These are phyloP conservation scores for Terana coerulea DNA, from an alignment of 768 basidiomycete species.

Conservation along the genomic window DNA sequence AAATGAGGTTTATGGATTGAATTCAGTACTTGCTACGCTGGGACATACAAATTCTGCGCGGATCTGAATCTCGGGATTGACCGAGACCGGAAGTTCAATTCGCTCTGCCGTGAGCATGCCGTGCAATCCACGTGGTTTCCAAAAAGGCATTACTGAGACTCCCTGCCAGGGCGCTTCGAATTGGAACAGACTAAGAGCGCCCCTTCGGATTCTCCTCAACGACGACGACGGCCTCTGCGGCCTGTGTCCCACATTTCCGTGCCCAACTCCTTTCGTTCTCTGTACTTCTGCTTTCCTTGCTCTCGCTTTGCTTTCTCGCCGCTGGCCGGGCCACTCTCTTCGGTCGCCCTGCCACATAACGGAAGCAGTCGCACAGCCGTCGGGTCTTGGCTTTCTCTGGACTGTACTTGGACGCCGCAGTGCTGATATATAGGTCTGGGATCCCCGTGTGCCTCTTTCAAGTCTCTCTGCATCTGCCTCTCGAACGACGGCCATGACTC, in stretches of 20 bases:
- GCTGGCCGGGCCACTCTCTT: constrained; percentile 3
- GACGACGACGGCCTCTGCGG: background rate
- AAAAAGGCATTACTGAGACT: too few relatives aligned
- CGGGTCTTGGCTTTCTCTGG: constrained; percentile 1
- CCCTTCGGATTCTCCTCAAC: background rate
- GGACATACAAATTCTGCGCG: too few relatives aligned
- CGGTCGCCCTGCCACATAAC: too few relatives aligned
- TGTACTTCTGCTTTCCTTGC: background rate
- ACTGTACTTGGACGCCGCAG: background rate
- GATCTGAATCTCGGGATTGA: too few relatives aligned
- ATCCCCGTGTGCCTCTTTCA: background rate
- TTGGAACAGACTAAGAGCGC: too few relatives aligned
- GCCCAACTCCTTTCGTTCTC: background rate
- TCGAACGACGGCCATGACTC: background rate
- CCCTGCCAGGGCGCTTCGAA: too few relatives aligned
- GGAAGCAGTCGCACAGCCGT: constrained; percentile 3
- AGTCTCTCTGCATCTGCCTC: background rate
- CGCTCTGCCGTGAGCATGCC: too few relatives aligned
- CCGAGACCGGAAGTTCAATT: too few relatives aligned
- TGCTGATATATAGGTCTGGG: constrained; percentile 2
- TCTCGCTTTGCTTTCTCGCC: background rate
- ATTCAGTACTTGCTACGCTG: too few relatives aligned
- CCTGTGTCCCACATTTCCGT: too few relatives aligned
- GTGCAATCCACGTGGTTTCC: too few relatives aligned
- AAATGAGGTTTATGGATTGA: too few relatives aligned